Percentiles rank a stretch among this genome's conserved stretches.
Evolutionary conservation across 2,329 filamentous ascomycete genomes (phyloP).

Genomic region (Aureobasidium uvarum): DNA sequence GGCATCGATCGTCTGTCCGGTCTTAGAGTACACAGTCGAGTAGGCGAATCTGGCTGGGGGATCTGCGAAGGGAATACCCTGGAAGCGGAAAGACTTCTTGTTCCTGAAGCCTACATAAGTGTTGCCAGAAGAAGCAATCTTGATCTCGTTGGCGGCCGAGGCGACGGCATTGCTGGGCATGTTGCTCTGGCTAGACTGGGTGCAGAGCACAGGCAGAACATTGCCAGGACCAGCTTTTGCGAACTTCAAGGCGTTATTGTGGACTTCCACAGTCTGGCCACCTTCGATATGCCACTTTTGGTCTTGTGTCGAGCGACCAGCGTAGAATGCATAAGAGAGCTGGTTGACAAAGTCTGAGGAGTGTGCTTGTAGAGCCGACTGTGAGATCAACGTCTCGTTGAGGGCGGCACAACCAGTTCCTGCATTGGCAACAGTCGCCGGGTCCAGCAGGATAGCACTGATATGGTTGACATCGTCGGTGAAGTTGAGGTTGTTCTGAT

Average conservation of each 20-base stretch:
- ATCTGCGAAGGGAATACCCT: slow-evolving; percentile 49
- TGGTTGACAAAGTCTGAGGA: slow-evolving; percentile 47
- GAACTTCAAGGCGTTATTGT: not conserved
- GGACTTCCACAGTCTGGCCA: slow-evolving; percentile 33
- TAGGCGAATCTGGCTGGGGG: slow-evolving; percentile 47
- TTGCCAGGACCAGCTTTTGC: slow-evolving; percentile 29
- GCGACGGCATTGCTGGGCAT: slow-evolving; percentile 38
- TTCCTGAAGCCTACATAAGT: slow-evolving; percentile 53
- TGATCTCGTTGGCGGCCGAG: slow-evolving; percentile 42
- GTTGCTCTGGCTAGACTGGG: slow-evolving; percentile 46
- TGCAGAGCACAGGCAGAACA: slow-evolving; percentile 53
- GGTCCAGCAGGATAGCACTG: slow-evolving; percentile 52
- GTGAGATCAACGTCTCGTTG: slow-evolving; percentile 50
- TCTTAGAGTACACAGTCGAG: slow-evolving; percentile 48
- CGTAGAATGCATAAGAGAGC: slow-evolving; percentile 49
- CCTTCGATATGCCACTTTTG: slow-evolving; percentile 46
- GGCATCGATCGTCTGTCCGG: slow-evolving; percentile 48
- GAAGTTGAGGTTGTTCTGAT: slow-evolving; percentile 56
- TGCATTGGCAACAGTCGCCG: slow-evolving; percentile 42
- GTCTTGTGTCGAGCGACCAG: slow-evolving; percentile 39
- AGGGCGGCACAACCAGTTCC: slow-evolving; percentile 48
- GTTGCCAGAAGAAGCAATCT: slow-evolving; percentile 46
- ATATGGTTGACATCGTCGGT: slow-evolving; percentile 55
- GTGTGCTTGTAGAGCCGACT: slow-evolving; percentile 45
- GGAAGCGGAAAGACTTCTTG: slow-evolving; percentile 53